Evolutionary conservation across 495 filamentous ascomycete genomes (phyloP).

Genomic region (Amorphotheca resinae): DNA sequence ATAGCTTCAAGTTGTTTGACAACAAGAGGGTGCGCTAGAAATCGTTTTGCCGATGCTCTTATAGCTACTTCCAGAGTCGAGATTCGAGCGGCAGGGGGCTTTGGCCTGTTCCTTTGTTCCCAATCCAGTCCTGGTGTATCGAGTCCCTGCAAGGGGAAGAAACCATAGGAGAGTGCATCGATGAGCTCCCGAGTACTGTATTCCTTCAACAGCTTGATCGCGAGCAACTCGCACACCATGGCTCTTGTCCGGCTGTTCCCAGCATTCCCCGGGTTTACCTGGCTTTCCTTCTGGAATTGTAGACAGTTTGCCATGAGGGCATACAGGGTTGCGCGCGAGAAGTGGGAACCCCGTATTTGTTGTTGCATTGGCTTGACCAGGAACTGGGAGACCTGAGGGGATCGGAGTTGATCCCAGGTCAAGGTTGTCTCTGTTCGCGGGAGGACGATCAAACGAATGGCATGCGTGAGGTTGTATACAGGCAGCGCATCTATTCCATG

Average conservation of each 20-base stretch:
- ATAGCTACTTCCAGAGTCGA: constrained; percentile 89
- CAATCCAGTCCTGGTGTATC: constrained; percentile 24
- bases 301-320: constrained; percentile 85
- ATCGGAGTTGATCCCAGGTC: constrained; percentile 90
- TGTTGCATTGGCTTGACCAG: constrained; percentile 84
- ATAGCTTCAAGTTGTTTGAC: constrained; percentile 90
- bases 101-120: constrained; percentile 14
- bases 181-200: constrained; percentile 79
- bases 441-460: constrained; percentile 69
- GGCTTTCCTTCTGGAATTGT: constrained; percentile 80
- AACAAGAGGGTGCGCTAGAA: constrained; percentile 78
- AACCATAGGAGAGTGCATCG: constrained; percentile 88
- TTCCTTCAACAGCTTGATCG: constrained; percentile 79
- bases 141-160: constrained; percentile 65
- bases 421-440: constrained; percentile 80
- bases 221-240: constrained; percentile 81
- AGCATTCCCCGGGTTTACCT: constrained; percentile 66
- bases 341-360: constrained; percentile 64
- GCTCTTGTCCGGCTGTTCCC: constrained; percentile 73
- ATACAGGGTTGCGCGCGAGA: constrained; percentile 76
- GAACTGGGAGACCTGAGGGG: constrained; percentile 91
- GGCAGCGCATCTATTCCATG: constrained; percentile 52
- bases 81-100: constrained; percentile 48
- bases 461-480: constrained; percentile 80
- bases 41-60: constrained; percentile 76